A percentile compares a stretch with the other conserved stretches of the same genome.
Conservation (phyloP, 768 basidiomycete species). For the Pholiota molesta region DNA sequence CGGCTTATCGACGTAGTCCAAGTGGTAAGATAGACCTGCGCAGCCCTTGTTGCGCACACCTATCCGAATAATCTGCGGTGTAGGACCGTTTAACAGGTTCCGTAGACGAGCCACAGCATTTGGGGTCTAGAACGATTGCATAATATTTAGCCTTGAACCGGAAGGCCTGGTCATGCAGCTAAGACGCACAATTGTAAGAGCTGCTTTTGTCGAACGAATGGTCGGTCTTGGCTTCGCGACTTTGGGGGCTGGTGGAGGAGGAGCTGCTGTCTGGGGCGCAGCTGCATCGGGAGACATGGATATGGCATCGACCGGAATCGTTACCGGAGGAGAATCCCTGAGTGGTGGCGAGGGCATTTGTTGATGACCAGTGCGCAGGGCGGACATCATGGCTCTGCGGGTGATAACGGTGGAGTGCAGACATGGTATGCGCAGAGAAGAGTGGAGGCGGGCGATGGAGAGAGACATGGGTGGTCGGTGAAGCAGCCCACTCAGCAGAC, state of each 20-base stretch:
- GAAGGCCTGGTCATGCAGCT: constrained; percentile 1
- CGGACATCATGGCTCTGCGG: constrained; percentile 72
- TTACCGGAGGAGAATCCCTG: constrained; percentile 54
- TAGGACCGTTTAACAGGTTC: constrained; percentile 76
- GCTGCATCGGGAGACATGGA: constrained; percentile 59
- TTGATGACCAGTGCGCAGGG: constrained; percentile 43
- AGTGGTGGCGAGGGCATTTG: constrained; percentile 30
- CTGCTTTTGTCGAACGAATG: constrained; percentile 75
- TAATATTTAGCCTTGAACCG: constrained; percentile 9
- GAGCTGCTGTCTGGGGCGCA: constrained; percentile 72
- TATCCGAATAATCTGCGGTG: constrained; percentile 91
- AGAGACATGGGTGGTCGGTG: constrained; percentile 26
- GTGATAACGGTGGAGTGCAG: constrained; percentile 35
- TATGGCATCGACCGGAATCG: constrained; percentile 45
- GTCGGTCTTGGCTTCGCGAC: constrained; percentile 64
- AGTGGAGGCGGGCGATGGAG: constrained; percentile 33
- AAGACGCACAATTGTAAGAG: constrained; percentile 66
- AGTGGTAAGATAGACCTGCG: constrained; percentile 83
- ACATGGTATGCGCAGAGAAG: constrained; percentile 34
- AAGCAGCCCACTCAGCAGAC: constrained; percentile 13
- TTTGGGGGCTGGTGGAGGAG: constrained; percentile 71
- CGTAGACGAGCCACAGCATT: constrained; percentile 73
- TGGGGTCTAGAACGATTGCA: constrained; percentile 60
- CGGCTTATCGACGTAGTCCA: constrained; percentile 92
- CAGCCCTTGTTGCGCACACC: constrained; percentile 98